Evolutionary conservation across 176 grass and related monocot species (phyloP).

Genomic region (Zizania latifolia): DNA sequence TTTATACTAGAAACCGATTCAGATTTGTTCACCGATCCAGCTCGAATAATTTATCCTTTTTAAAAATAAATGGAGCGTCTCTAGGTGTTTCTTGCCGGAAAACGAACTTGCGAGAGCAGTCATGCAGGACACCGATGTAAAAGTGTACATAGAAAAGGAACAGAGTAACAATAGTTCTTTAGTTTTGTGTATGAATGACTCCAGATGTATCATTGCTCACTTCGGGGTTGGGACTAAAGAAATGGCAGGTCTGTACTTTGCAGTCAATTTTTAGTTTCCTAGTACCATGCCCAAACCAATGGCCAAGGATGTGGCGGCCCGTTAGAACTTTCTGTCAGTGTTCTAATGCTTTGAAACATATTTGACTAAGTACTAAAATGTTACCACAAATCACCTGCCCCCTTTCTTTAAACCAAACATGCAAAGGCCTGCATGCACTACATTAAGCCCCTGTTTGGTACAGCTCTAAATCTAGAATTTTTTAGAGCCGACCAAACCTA

Average conservation of each 20-base stretch:
- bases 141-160: background rate
- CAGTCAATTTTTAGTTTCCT: slow-evolving; percentile 13
- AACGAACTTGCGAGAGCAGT: background rate
- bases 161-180: background rate
- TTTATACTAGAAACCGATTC: background rate
- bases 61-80: background rate
- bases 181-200: background rate
- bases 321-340: background rate
- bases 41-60: background rate
- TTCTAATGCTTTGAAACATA: background rate
- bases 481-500: too few relatives aligned
- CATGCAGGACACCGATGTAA: background rate
- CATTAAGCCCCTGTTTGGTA: too few relatives aligned
- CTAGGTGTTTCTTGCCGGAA: background rate
- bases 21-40: background rate
- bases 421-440: background rate
- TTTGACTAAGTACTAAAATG: background rate
- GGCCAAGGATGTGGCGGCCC: background rate
- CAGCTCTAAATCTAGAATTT: too few relatives aligned
- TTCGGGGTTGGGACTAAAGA: background rate
- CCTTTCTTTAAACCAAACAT: background rate
- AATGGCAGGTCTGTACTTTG: background rate
- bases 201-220: background rate
- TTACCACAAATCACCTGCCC: background rate
- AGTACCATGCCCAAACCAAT: background rate